A percentile compares a stretch with the other conserved stretches of the same genome.
Evolutionary conservation across 495 filamentous ascomycete genomes (phyloP).

Genomic region (Sporormia fimetaria): DNA sequence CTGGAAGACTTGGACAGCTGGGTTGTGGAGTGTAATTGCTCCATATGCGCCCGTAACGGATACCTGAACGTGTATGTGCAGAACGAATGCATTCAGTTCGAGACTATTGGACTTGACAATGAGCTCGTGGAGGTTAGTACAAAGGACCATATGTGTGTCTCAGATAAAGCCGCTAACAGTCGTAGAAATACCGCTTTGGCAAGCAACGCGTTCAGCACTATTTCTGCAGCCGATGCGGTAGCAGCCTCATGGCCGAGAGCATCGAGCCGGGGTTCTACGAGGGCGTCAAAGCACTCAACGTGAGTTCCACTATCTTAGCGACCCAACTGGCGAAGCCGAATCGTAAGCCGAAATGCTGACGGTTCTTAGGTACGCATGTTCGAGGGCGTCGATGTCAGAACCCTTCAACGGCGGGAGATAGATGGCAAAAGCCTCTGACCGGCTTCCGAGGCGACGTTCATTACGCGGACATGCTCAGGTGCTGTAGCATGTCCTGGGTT

Average conservation of each 20-base stretch:
- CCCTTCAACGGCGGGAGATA: constrained; percentile 12
- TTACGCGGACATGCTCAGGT: no score
- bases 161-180: neutral
- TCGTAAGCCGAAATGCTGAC: neutral
- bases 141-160: neutral
- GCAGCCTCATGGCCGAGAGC: constrained; percentile 30
- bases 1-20: constrained; percentile 24
- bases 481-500: no score
- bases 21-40: constrained; percentile 35
- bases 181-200: constrained; percentile 32
- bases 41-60: constrained; percentile 36
- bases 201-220: constrained; percentile 33
- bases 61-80: constrained; percentile 35
- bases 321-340: neutral
- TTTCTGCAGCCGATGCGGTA: constrained; percentile 37
- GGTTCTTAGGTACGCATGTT: constrained; percentile 18
- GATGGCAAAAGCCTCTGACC: constrained; percentile 21
- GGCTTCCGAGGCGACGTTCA: no score
- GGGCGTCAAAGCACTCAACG: constrained; percentile 34
- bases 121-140: constrained; percentile 14
- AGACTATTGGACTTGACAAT: constrained; percentile 9
- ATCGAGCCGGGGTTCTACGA: constrained; percentile 24
- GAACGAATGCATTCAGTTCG: constrained; percentile 24
- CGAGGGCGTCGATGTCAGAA: constrained; percentile 12
- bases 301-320: constrained; percentile 14